Percentiles rank a stretch among this genome's conserved stretches.
Evolutionary conservation across 1,139 yeast species (phyloP).

Genomic region (Debaryomyces psychrophilus): DNA sequence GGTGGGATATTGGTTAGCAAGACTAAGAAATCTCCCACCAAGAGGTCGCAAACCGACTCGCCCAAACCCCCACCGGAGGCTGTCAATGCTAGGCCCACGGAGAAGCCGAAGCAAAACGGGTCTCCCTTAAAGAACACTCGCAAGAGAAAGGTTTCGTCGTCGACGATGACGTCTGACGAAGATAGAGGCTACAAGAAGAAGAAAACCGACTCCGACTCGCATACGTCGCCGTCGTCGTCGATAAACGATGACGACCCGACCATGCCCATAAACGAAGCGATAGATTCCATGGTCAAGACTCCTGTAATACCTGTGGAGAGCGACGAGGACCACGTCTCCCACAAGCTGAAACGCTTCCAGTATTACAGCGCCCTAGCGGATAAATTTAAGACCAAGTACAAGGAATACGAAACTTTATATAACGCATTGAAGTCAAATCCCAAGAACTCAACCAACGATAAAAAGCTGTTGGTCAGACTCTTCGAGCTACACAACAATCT

Average conservation of each 20-base stretch:
- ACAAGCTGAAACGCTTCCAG: slow-evolving; percentile 18
- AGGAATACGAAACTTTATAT: slow-evolving; percentile 43
- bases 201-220: slow-evolving; percentile 19
- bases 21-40: slow-evolving; percentile 17
- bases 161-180: slow-evolving; percentile 14
- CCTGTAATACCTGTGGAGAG: neutral
- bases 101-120: slow-evolving; percentile 5
- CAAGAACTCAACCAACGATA: slow-evolving; percentile 17
- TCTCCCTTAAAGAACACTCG: slow-evolving; percentile 7
- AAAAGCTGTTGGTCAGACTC: slow-evolving; percentile 29
- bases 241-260: slow-evolving; percentile 25
- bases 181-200: slow-evolving; percentile 19
- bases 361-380: slow-evolving; percentile 34
- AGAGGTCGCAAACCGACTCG: slow-evolving; percentile 25
- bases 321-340: slow-evolving; percentile 10
- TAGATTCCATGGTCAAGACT: neutral
- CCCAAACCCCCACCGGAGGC: slow-evolving; percentile 15
- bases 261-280: slow-evolving; percentile 10
- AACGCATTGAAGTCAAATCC: slow-evolving; percentile 21
- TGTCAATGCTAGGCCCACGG: neutral
- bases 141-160: slow-evolving; percentile 8
- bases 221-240: slow-evolving; percentile 36
- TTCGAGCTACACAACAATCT: slow-evolving; percentile 40
- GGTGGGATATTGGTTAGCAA: slow-evolving; percentile 25
- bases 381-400: slow-evolving; percentile 41